Conservation (phyloP, 805 yeast genomes). For the Saccharomycopsis capsularis region DNA sequence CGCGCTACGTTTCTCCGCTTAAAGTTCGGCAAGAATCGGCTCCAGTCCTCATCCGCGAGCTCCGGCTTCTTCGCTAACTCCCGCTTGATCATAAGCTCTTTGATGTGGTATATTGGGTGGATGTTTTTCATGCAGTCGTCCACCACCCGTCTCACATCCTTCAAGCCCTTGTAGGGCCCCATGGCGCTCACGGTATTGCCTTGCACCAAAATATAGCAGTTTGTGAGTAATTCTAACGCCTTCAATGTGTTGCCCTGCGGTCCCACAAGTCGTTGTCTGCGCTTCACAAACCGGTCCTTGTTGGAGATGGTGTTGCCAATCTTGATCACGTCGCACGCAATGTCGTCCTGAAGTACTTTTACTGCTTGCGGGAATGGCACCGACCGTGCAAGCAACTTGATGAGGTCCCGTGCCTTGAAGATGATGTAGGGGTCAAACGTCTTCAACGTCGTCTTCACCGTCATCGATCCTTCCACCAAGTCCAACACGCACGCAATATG, state of each 20-base stretch:
- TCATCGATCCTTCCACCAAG: constrained; percentile 95
- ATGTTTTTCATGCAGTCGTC: constrained; percentile 96
- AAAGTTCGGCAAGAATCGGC: constrained; percentile 90
- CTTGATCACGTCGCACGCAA: constrained; percentile 94
- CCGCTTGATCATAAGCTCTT: constrained; percentile 94
- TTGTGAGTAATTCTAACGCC: constrained; percentile 90
- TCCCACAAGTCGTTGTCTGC: constrained; percentile 94
- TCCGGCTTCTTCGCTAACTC: constrained; percentile 94
- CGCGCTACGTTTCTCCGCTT: constrained; percentile 95
- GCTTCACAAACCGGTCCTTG: constrained; percentile 88
- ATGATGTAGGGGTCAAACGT: constrained; percentile 93
- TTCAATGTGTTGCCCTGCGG: constrained; percentile 96
- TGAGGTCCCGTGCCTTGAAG: constrained; percentile 89
- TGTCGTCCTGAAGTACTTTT: constrained; percentile 82
- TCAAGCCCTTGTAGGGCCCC: constrained; percentile 94
- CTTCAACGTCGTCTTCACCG: constrained; percentile 91
- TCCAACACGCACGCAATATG: constrained; percentile 80
- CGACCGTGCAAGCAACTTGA: constrained; percentile 87
- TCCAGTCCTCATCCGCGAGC: constrained; percentile 93
- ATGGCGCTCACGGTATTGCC: constrained; percentile 95
- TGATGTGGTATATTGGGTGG: constrained; percentile 97
- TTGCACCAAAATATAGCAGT: constrained; percentile 92
- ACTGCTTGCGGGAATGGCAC: constrained; percentile 97
- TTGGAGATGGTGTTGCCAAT: constrained; percentile 84
- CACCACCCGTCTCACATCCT: constrained; percentile 86